These are phyloP conservation scores for Jatropha curcas DNA, from an alignment of 345 rosid species.

Conservation along the genomic window DNA sequence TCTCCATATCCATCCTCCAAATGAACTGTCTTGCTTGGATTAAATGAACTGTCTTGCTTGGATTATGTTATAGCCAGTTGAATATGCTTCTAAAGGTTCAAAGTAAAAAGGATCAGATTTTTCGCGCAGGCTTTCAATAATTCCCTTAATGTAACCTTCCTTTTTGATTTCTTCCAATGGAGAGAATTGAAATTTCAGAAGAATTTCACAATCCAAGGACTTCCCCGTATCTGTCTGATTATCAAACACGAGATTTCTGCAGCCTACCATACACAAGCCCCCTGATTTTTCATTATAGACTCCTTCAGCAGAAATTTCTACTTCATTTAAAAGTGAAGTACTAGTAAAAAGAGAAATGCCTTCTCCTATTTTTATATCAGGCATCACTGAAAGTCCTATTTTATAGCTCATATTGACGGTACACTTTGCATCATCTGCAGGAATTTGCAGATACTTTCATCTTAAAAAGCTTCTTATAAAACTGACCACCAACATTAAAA, in stretches of 20 bases:
- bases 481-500: not conserved
- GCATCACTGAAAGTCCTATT: not conserved
- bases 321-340: not conserved
- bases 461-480: not conserved
- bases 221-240: not conserved
- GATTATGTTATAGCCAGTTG: not conserved
- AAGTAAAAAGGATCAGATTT: constrained; percentile 17
- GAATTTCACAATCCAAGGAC: constrained; percentile 8
- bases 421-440: not conserved
- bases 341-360: not conserved
- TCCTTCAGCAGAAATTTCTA: constrained; percentile 10
- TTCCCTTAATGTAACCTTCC: constrained; percentile 8
- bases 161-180: not conserved
- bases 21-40: not conserved
- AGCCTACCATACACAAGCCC: constrained; percentile 11
- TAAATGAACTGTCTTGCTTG: not conserved
- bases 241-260: not conserved
- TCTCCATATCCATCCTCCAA: constrained; percentile 8
- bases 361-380: not conserved
- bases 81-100: constrained; percentile 10
- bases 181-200: constrained; percentile 14
- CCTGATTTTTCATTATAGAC: constrained; percentile 2
- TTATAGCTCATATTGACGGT: constrained; percentile 2
- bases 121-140: constrained; percentile 9
- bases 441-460: constrained; percentile 1